Conservation (phyloP, 495 filamentous ascomycete species). For the Tricharina praecox region DNA sequence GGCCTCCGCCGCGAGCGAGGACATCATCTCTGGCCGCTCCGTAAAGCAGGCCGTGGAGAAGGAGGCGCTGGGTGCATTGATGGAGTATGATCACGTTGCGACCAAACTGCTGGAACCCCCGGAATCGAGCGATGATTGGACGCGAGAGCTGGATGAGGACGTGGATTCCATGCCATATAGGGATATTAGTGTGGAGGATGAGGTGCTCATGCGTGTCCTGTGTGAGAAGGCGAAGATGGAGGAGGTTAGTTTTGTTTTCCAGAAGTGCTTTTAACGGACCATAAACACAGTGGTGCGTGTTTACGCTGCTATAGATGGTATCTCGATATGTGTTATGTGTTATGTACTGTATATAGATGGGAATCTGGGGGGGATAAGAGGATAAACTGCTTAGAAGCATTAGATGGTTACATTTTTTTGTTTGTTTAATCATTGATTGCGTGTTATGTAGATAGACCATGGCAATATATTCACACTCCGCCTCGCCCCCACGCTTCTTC, state of each 20-base stretch:
- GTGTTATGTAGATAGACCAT: too few relatives aligned
- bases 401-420: too few relatives aligned
- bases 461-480: too few relatives aligned
- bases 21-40: constrained; percentile 32
- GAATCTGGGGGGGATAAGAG: too few relatives aligned
- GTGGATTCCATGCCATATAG: constrained; percentile 28
- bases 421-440: too few relatives aligned
- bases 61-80: constrained; percentile 42
- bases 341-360: too few relatives aligned
- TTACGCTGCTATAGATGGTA: too few relatives aligned
- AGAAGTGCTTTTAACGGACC: constrained; percentile 34
- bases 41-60: constrained; percentile 21
- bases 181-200: constrained; percentile 40
- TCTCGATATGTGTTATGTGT: too few relatives aligned
- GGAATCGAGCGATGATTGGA: constrained; percentile 9
- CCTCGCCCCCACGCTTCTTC: too few relatives aligned
- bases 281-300: too few relatives aligned
- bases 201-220: constrained; percentile 42
- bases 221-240: constrained; percentile 34
- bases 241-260: constrained; percentile 47
- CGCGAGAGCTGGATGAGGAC: constrained; percentile 19
- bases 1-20: constrained; percentile 45
- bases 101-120: constrained; percentile 31
- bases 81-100: constrained; percentile 47
- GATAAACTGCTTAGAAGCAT: too few relatives aligned